Conservation (phyloP, 768 basidiomycete species). For the Rhizopogon rudus region DNA sequence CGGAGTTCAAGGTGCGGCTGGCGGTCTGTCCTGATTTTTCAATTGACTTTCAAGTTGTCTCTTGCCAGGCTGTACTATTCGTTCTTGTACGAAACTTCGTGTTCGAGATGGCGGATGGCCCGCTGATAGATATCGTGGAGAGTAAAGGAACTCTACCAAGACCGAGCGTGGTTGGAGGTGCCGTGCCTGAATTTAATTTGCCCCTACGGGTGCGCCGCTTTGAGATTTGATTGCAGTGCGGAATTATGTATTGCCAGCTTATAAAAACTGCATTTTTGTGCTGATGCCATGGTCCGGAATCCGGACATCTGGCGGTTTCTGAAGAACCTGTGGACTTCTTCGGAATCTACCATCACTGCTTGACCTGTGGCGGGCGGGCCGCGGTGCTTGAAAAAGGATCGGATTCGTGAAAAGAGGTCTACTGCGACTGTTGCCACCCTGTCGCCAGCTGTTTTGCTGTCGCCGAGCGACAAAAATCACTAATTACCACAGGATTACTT, state of each 20-base stretch:
- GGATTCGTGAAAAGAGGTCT: too few species aligned
- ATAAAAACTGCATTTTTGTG: too few species aligned
- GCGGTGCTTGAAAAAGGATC: too few species aligned
- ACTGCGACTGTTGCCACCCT: too few species aligned
- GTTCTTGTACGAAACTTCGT: slow-evolving; percentile 37
- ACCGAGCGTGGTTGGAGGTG: slow-evolving; percentile 25
- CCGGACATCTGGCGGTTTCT: too few species aligned
- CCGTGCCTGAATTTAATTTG: slow-evolving; percentile 9
- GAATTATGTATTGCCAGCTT: background rate
- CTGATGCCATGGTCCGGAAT: too few species aligned
- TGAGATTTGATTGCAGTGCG: background rate
- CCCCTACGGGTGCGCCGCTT: slow-evolving; percentile 7
- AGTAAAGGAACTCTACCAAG: slow-evolving; percentile 26
- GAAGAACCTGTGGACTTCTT: background rate
- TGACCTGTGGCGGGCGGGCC: too few species aligned
- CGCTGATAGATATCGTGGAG: slow-evolving; percentile 25
- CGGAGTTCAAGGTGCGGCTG: slow-evolving; percentile 34
- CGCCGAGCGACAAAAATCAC: too few species aligned
- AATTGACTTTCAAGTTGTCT: background rate
- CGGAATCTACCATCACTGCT: too few species aligned
- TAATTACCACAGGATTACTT: too few species aligned
- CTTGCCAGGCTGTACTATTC: slow-evolving; percentile 27
- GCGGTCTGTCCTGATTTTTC: background rate
- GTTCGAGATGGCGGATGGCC: slow-evolving; percentile 30
- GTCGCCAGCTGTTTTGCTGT: too few species aligned